These are phyloP conservation scores for Sugiyamaella boreocaroliniensis DNA, from an alignment of 805 yeast species.

Conservation along the genomic window DNA sequence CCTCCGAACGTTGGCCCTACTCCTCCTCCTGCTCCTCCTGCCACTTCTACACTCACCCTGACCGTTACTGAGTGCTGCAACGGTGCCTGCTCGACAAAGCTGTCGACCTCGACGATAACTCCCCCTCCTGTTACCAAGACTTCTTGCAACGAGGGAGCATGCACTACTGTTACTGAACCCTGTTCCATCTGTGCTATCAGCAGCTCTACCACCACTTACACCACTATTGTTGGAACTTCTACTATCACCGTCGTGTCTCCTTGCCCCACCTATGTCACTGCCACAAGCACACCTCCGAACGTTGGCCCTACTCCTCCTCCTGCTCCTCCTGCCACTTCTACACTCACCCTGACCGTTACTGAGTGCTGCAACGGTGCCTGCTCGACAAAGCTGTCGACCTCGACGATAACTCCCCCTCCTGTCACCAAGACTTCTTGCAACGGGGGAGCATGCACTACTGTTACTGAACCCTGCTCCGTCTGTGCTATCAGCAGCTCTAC, in stretches of 20 bases:
- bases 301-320: constrained; percentile 8
- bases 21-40: background rate
- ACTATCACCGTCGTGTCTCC: background rate
- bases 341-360: constrained; percentile 18
- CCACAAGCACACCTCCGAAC: constrained; percentile 3
- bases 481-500: constrained; percentile 8
- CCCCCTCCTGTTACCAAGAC: constrained; percentile 13
- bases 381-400: constrained; percentile 7
- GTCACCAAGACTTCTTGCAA: constrained; percentile 12
- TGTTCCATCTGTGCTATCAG: constrained; percentile 11
- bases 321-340: constrained; percentile 13
- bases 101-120: constrained; percentile 7
- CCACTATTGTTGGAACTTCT: background rate
- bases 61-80: constrained; percentile 17
- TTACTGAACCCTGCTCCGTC: constrained; percentile 4
- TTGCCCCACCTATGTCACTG: background rate
- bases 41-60: constrained; percentile 14
- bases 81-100: constrained; percentile 12
- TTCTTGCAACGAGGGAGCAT: constrained; percentile 5
- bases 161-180: constrained; percentile 4
- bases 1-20: background rate
- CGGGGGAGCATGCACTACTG: constrained; percentile 5
- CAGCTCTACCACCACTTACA: constrained; percentile 8
- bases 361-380: constrained; percentile 17
- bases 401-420: constrained; percentile 10